Evolutionary conservation across 2,329 filamentous ascomycete genomes (phyloP), one percentile per base, ranked within the genome.

Genomic region (Sclerotinia subarctica): DNA sequence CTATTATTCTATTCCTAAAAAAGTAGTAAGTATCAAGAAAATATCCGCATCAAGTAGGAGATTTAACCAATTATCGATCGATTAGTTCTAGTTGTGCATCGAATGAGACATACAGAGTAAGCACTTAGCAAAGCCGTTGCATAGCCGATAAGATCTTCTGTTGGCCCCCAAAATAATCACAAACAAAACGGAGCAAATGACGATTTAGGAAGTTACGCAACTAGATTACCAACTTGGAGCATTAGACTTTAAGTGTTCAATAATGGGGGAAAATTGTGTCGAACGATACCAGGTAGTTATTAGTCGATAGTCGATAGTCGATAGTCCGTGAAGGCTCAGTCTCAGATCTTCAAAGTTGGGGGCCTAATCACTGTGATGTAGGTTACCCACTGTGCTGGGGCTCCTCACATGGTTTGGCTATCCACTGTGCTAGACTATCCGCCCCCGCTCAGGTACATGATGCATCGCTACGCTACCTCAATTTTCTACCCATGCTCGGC

Each of bases 131-230:
- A 47, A 56, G 29, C 53, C 21, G 32, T 56, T 56, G 32, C 53
- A 56, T 56, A 24, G 32, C 53, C 24, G 57, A 26, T 35, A 8
- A 35, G 35, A 10, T 35, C 35, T 35, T 15, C 24, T 7, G 47
- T 47, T 46, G 29, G 42, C 19, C 24, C 57, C 58, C 44, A 24
- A 59, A 59, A 59, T 47, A 11, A 59, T 47, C 38, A 44, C 42
- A 59, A n/a, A 17, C 11, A 3, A 32, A 24, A 60, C 58, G 19
- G 26, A 49, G 26, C 44, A 49, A 60, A 47, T 59, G 24, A 32
- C 42, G 19, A n/a, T 47, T 32, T 17, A 59, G 42, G 42, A 19
- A 47, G 58, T 60, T 60, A 60, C 44, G 26, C 58, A 60, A 49
- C 11, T 10, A n/a, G 4, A 35, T 49, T 57, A 32, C 42, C 26